Evolutionary conservation across 768 basidiomycete genomes (phyloP).

Genomic region (Pulveroboletus sp.): DNA sequence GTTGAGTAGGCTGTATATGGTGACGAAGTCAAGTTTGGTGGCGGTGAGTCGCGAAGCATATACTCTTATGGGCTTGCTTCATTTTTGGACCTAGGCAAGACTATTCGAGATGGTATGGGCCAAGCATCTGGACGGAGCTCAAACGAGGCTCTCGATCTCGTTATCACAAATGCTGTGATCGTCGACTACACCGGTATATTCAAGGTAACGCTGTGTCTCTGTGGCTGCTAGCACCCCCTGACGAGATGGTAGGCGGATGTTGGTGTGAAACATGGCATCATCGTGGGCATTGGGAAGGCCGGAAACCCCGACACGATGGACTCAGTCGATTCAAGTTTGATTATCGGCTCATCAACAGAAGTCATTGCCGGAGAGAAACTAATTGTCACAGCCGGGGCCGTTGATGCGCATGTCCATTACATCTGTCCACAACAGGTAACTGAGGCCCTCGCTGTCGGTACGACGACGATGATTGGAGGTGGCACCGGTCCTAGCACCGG

Average conservation of each 20-base stretch:
- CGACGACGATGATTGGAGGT: conserved; percentile 93
- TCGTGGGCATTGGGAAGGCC: conserved; percentile 91
- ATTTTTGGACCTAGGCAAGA: conserved; percentile 60
- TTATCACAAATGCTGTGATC: conserved; percentile 93
- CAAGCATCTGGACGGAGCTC: conserved; percentile 74
- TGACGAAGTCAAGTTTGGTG: conserved; percentile 97
- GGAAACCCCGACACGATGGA: conserved; percentile 96
- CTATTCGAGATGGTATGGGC: conserved; percentile 95
- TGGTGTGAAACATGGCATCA: conserved; percentile 78
- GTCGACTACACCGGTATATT: conserved; percentile 94
- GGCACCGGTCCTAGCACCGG: conserved; percentile 93
- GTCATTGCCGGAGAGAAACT: conserved; percentile 94
- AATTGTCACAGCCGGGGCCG: conserved; percentile 88
- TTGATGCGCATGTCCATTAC: conserved; percentile 91
- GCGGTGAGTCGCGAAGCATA: conserved; percentile 46
- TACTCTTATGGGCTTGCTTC: neutral
- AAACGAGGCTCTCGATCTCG: conserved; percentile 72
- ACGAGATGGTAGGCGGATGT: conserved; percentile 73
- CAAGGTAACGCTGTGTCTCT: conserved; percentile 51
- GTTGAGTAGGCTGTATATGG: conserved; percentile 72
- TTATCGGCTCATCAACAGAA: conserved; percentile 90
- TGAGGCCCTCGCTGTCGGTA: conserved; percentile 79
- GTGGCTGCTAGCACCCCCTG: neutral
- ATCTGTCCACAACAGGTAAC: conserved; percentile 91
- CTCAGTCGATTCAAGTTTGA: conserved; percentile 61